A percentile compares a stretch with the other conserved stretches of the same genome.
These are phyloP conservation scores for Citrus sp. DNA, from an alignment of 345 rosid species.

Conservation along the genomic window DNA sequence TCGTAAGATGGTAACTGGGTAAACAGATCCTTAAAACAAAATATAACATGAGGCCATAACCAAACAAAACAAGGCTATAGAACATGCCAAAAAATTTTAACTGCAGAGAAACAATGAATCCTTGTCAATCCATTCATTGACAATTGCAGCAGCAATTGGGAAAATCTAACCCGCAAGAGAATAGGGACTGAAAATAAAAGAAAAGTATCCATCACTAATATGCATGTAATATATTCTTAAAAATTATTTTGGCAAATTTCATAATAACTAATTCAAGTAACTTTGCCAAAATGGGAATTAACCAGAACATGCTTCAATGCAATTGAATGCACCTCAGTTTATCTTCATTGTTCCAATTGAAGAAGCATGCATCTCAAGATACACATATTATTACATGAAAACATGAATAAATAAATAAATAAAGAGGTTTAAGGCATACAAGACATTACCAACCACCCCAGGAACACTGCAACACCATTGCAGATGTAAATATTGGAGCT, in stretches of 20 bases:
- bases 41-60: neutral
- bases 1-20: neutral
- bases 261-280: neutral
- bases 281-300: neutral
- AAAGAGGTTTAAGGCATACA: constrained; percentile 12
- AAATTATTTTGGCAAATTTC: neutral
- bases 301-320: constrained; percentile 10
- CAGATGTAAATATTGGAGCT: constrained; percentile 48
- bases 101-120: neutral
- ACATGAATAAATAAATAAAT: neutral
- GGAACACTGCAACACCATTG: constrained; percentile 72
- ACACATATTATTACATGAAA: constrained; percentile 7
- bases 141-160: neutral
- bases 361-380: neutral
- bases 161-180: neutral
- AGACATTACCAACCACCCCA: constrained; percentile 82
- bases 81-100: neutral
- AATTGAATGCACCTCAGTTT: neutral
- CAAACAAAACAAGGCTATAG: neutral
- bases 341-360: neutral
- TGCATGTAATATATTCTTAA: neutral
- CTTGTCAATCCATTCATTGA: neutral
- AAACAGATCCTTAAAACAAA: constrained; percentile 2
- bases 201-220: no score
- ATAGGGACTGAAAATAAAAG: neutral